Evolutionary conservation across 805 yeast species (phyloP), one percentile per base, ranked within the genome.

Genomic region (Ascoidea tarda): DNA sequence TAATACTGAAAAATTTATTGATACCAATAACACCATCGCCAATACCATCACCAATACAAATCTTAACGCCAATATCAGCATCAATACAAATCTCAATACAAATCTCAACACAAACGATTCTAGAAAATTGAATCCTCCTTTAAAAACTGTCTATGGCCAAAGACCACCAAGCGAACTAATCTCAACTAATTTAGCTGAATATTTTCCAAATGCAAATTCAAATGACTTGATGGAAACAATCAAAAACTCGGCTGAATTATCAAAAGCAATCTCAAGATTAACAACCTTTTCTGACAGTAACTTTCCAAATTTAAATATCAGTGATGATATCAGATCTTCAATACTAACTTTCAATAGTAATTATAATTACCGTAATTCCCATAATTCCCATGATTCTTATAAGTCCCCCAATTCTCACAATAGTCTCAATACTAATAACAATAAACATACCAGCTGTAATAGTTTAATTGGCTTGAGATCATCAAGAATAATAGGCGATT

Each of bases 121-220:
- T 61, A 33, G 66, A 62, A 49, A 58, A 60, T 52, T 59, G 60
- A 44, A 66, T 62, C 50, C 65, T 57, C 50, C 57, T 14, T 33
- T 52, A 33, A 54, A 57, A 46, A 60, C 67, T 1, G 63, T 86
- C 54, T 82, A 83, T 65, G 95, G 95, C 31, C 96, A 87, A 65
- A 74, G 99, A 61, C 99, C 99, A 5, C 90, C 98, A 0, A 82
- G 93, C 55, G 95, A 88, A 62, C 76, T 90, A 59, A 93, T 91
- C 55, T 87, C 97, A 1, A 81, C 90, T 1, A 88, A 91, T 62
- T 70, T 91, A 57, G 83, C 89, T 1, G 96, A 90, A 57, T 91
- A 87, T 65, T 93, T 93, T 72, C 99, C 99, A 0, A 84, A 82
- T 46, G 82, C 95, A 0, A 82, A 79, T 31, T 77, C 80, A 51